Evolutionary conservation across 805 yeast genomes (phyloP).

Genomic region (Candida insectalens): DNA sequence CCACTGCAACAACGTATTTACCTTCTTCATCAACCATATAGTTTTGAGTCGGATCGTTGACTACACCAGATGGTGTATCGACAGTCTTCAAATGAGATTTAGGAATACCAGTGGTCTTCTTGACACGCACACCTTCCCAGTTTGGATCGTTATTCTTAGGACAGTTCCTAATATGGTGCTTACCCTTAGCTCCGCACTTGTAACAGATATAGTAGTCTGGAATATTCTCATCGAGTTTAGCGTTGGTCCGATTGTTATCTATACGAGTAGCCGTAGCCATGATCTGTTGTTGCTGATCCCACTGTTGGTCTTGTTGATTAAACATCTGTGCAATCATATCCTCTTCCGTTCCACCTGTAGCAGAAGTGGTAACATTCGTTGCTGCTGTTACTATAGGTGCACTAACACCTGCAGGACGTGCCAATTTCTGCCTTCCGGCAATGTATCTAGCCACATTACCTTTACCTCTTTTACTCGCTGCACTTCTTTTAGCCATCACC

Average conservation of each 20-base stretch:
- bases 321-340: conserved; percentile 87
- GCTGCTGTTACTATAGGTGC: conserved; percentile 8
- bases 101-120: conserved; percentile 96
- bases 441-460: conserved; percentile 64
- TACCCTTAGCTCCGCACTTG: conserved; percentile 88
- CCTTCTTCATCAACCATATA: conserved; percentile 92
- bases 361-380: conserved; percentile 12
- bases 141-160: conserved; percentile 90
- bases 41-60: conserved; percentile 40
- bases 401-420: conserved; percentile 13
- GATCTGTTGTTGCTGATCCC: conserved; percentile 90
- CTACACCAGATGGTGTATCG: conserved; percentile 58
- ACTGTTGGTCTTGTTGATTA: conserved; percentile 84
- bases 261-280: conserved; percentile 82
- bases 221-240: conserved; percentile 59
- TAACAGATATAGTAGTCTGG: conserved; percentile 97
- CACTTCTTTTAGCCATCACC: conserved; percentile 72
- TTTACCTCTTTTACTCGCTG: conserved; percentile 40
- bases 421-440: conserved; percentile 57
- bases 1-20: conserved; percentile 90
- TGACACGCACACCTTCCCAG: conserved; percentile 86
- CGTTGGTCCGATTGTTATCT: conserved; percentile 16
- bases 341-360: conserved; percentile 42
- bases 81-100: conserved; percentile 81
- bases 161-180: conserved; percentile 92